Conservation (phyloP, 2,329 filamentous ascomycete genomes). For the Pezicula carpinea region DNA sequence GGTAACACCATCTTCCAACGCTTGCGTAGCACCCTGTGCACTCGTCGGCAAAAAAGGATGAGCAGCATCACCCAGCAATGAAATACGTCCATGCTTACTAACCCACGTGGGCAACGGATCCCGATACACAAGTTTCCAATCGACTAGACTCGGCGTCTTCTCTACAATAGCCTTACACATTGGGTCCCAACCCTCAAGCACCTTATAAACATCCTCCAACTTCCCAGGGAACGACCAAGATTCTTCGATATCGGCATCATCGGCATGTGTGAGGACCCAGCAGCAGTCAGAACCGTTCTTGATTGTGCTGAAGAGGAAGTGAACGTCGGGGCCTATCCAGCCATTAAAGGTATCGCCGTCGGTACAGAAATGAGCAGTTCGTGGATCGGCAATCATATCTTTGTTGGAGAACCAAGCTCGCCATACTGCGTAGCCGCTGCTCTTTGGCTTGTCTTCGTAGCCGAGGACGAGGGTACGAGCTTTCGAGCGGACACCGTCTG, state of each 20-base stretch:
- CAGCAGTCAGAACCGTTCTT: conserved; percentile 48
- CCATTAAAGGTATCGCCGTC: conserved; percentile 19
- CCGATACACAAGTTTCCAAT: conserved; percentile 28
- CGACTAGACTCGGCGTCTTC: conserved; percentile 20
- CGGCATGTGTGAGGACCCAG: conserved; percentile 49
- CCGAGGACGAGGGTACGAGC: conserved; percentile 46
- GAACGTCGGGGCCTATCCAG: conserved; percentile 37
- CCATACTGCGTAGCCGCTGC: conserved; percentile 47
- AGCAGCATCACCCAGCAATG: conserved; percentile 59
- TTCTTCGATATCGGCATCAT: conserved; percentile 39
- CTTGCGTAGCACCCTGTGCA: conserved; percentile 54
- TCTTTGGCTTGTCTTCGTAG: conserved; percentile 45
- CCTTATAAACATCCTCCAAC: conserved; percentile 18
- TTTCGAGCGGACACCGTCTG: conserved; percentile 50
- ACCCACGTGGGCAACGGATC: conserved; percentile 26
- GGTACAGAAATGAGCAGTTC: conserved; percentile 13
- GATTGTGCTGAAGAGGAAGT: conserved; percentile 47
- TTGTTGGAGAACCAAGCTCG: conserved; percentile 49
- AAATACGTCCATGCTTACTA: conserved; percentile 22
- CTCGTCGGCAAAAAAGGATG: conserved; percentile 68
- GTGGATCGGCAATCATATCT: conserved; percentile 29
- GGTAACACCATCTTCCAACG: conserved; percentile 34
- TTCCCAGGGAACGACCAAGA: conserved; percentile 33
- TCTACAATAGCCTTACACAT: conserved; percentile 16
- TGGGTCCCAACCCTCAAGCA: conserved; percentile 21